Evolutionary conservation across 1,284 basidiomycete genomes (phyloP), one percentile per base, ranked within the genome.

Genomic region (Meira miltonrushii): DNA sequence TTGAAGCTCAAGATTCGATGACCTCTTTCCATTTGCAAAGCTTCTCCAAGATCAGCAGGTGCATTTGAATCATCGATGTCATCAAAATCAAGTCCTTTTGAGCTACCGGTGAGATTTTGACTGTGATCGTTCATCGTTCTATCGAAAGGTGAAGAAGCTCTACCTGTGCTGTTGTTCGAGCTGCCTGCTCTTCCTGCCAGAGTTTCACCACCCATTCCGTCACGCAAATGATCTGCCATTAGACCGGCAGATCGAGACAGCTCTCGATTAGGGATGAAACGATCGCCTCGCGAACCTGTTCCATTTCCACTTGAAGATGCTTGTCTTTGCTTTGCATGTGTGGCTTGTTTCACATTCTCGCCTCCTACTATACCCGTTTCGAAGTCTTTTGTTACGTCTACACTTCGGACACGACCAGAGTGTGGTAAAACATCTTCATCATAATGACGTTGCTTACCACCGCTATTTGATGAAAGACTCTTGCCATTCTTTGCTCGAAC

Each of bases 1-100:
- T 78, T 79, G 61, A 81, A 81, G 23, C 79, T 79, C 1, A 81
- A 72, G 61, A 81, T 80, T 17, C 80, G 75, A 64, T 78, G 69
- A 19, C 71, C 68, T 49, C 75, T 71, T 56, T 81, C 80, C 37
- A 80, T 71, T 1, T 70, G 65, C 51, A 69, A 61, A 21, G 71
- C 72, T 38, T 72, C 69, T 21, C 72, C 74, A 39, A 76, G 66
- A 9, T 66, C 68, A 0, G 60, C 60, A 9, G 64, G 58, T 10
- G 65, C 64, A 25, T 51, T 33, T 2, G 17, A 13, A 41, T n/a
- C 23, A 41, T 53, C 50, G 5, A 33, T 28, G 6, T 53, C 39
- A 5, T n/a, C 17, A 13, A 17, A n/a, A 15, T n/a, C 23, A 7
- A 41, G 11, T 15, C 50, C 50, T 17, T 12, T 39, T 19, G 38